Base-by-base conservation (phyloP, 495 filamentous ascomycete species). In the Trichoderma orchidacearum region DNA sequence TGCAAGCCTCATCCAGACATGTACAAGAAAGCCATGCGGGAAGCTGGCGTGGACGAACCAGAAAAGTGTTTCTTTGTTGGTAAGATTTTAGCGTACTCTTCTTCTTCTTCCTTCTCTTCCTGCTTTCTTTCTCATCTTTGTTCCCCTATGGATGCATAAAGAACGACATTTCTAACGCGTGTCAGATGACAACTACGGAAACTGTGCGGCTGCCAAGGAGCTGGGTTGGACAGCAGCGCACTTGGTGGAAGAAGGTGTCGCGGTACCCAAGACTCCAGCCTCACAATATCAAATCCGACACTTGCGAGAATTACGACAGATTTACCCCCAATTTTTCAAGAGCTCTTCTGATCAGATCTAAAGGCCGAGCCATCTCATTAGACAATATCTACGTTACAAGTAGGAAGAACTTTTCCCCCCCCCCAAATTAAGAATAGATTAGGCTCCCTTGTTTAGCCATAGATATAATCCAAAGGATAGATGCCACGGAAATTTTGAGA, bases 1-100 rank as follows among this genome's bases (percentile, higher is more conserved):
- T 95, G 91, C 70, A 98, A 98, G 71, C 93, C 93, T 3, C 79
- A 84, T 56, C 69, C 72, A 56, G 83, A 82, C 36, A 94, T 96
- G 90, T 96, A 82, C 66, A 80, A 78, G 28, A 94, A 91, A 71
- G 92, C 76, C n/a, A 81, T 81, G 76, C 72, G 60, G 55, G 80
- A 90, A 56, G 84, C 85, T 0, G 79, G 77, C 3, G 80, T 80
- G 0, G 72, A 75, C 27, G 74, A 72, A 31, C 63, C 63, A 18
- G 77, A 82, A 50, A 71, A 84, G 36, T 94, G 89, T 68, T 94
- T 82, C 60, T 96, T 96, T 69, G 88, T 96, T 60, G 88, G 88
- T 89, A 74, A 61, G 85, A 61, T 15, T 23, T 0, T 11, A n/a
- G n/a, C n/a, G n/a, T n/a, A n/a, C n/a, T 11, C 7, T 3, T 56